phyloP scores from a whole-genome alignment of 1,139 yeast species.

The Geotrichum klebahnii region DNA sequence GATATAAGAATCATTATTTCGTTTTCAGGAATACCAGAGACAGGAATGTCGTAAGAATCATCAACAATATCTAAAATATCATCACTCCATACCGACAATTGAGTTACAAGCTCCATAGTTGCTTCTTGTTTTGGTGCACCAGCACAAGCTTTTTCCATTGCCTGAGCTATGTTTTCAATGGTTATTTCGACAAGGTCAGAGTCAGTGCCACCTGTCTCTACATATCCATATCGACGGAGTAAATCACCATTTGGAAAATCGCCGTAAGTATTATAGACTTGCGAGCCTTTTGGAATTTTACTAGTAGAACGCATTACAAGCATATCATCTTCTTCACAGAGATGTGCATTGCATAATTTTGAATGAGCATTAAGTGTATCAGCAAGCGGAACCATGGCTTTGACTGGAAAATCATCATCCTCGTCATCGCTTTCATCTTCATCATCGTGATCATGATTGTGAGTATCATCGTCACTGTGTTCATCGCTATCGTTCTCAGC shows the following conservation, averaged over 20 bases:
- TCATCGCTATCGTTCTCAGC: constrained; percentile 43
- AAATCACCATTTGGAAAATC: constrained; percentile 87
- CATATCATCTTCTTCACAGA: constrained; percentile 40
- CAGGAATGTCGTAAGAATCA: constrained; percentile 36
- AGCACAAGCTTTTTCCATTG: constrained; percentile 23
- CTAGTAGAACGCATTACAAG: constrained; percentile 70
- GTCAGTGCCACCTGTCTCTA: constrained; percentile 68
- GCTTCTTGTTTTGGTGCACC: constrained; percentile 17
- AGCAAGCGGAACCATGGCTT: constrained; percentile 91
- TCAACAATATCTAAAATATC: constrained; percentile 33
- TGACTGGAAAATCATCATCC: constrained; percentile 48
- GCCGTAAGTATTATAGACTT: constrained; percentile 83
- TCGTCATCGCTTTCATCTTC: constrained; percentile 42
- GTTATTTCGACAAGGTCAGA: constrained; percentile 75
- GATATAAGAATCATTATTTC: constrained; percentile 21
- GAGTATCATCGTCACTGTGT: constrained; percentile 17
- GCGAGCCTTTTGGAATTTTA: constrained; percentile 59
- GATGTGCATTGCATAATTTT: constrained; percentile 66
- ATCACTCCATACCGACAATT: constrained; percentile 24
- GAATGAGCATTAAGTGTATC: constrained; percentile 88
- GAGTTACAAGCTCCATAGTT: constrained; percentile 11
- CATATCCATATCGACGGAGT: constrained; percentile 85
- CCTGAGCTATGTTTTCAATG: constrained; percentile 26
- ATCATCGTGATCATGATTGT: constrained; percentile 35
- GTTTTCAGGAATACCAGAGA: constrained; percentile 29